Conservation (phyloP, 1,284 basidiomycete species). For the Wallemia hederae region DNA sequence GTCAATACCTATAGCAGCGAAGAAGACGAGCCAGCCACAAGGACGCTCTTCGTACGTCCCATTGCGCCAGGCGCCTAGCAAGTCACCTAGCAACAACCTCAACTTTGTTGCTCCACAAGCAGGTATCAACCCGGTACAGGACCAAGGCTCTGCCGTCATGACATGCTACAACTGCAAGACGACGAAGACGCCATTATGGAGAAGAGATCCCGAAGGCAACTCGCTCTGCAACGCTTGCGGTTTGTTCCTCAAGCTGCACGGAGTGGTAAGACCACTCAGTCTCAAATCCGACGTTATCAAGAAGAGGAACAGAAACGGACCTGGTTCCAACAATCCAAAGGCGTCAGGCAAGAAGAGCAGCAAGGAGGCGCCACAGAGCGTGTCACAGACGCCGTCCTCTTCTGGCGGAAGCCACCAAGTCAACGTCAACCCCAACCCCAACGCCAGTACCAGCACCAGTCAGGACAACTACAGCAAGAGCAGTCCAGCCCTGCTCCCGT, state of each 20-base stretch:
- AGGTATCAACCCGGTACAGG: not conserved
- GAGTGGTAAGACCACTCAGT: constrained; percentile 61
- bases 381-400: too few relatives aligned
- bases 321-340: not conserved
- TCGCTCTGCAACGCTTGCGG: constrained; percentile 27
- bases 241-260: constrained; percentile 1
- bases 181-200: constrained; percentile 81
- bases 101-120: not conserved
- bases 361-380: not conserved
- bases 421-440: not conserved
- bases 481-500: not conserved
- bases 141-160: constrained; percentile 18
- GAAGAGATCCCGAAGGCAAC: constrained; percentile 77
- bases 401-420: too few relatives aligned
- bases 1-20: constrained; percentile 2
- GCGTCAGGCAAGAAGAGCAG: not conserved
- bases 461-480: not conserved
- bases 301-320: constrained; percentile 27
- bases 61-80: not conserved
- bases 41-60: not conserved
- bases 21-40: constrained; percentile 1
- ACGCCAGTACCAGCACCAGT: not conserved
- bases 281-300: constrained; percentile 94
- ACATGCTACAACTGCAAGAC: constrained; percentile 83
- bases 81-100: not conserved